Evolutionary conservation across 768 basidiomycete genomes (phyloP), one percentile per base, ranked within the genome.

Genomic region (Leucogyrophana mollusca): DNA sequence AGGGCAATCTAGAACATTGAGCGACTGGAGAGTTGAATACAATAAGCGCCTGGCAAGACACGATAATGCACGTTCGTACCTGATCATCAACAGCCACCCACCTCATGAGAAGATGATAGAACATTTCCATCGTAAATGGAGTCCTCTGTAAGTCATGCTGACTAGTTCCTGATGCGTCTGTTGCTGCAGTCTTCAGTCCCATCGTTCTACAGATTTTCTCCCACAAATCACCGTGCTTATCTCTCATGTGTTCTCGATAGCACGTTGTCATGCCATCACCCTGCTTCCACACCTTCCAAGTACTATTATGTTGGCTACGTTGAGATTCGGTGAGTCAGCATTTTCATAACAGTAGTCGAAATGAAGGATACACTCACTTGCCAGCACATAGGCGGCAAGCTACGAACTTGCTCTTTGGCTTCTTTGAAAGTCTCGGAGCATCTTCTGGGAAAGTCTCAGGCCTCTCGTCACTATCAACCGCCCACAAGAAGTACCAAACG

Each of bases 71-170:
- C 27, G 13, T 30, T 30, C 40, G 32, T 50, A 59, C 60, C 50
- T 62, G 58, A 47, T 62, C 55, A 47, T 58, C 59, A 17, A 55
- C 57, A 8, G 54, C 55, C 10, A 62, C 51, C 59, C 59, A 64
- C 13, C 43, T 49, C 11, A 52, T 35, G 0, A 64, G 47, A 2
- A 47, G 34, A 11, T 60, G 48, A 23, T 51, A 46, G 34, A 62
- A 62, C 3, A 51, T 51, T 1, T 42, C 40, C 3, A 57, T 2
- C 9, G 52, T 46, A 34, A 60, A 60, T n/a, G 43, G 44, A 17
- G 23, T 33, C 20, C 38, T 18, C 45, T 20, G 21, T 16, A n/a
- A 7, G 27, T 6, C 27, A 13, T 30, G 27, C 7, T 7, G 27
- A 7, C 13, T 30, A 13, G 13, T 30, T 30, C 7, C 27, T 30